Percentiles rank a stretch among this genome's conserved stretches.
Conservation (phyloP, 805 yeast species). For the Saturnispora quitensis region DNA sequence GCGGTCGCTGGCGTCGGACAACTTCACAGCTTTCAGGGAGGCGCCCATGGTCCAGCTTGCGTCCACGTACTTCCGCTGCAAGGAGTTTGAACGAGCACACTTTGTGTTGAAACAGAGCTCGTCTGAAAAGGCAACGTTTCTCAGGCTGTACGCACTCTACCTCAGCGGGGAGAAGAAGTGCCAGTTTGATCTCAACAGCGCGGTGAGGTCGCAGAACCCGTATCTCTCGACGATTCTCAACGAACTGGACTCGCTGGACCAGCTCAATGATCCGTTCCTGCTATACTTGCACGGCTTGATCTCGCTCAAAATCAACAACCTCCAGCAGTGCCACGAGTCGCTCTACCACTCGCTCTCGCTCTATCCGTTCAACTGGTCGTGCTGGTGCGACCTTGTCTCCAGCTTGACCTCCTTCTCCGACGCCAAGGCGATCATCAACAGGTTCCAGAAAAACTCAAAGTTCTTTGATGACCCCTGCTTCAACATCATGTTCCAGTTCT, state of each 20-base stretch:
- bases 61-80: conserved; percentile 64
- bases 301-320: conserved; percentile 52
- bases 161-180: conserved; percentile 70
- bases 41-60: conserved; percentile 35
- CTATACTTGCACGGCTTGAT: conserved; percentile 66
- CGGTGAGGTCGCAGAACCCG: conserved; percentile 25
- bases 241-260: conserved; percentile 32
- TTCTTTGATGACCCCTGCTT: conserved; percentile 22
- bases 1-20: neutral
- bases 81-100: conserved; percentile 78
- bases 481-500: conserved; percentile 35
- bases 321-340: conserved; percentile 48
- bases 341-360: conserved; percentile 51
- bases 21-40: neutral
- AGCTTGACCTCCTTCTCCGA: conserved; percentile 57
- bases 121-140: conserved; percentile 46
- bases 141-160: conserved; percentile 59
- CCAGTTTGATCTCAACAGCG: conserved; percentile 57
- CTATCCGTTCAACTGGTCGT: conserved; percentile 88
- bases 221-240: conserved; percentile 29
- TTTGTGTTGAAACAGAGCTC: conserved; percentile 42
- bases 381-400: conserved; percentile 74
- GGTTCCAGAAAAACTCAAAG: conserved; percentile 30
- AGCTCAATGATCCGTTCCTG: conserved; percentile 45
- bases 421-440: conserved; percentile 34